Percentiles rank a stretch among this genome's conserved stretches.
These are phyloP conservation scores for Torulaspora globosa DNA, from an alignment of 1,139 yeast genomes.

Conservation along the genomic window DNA sequence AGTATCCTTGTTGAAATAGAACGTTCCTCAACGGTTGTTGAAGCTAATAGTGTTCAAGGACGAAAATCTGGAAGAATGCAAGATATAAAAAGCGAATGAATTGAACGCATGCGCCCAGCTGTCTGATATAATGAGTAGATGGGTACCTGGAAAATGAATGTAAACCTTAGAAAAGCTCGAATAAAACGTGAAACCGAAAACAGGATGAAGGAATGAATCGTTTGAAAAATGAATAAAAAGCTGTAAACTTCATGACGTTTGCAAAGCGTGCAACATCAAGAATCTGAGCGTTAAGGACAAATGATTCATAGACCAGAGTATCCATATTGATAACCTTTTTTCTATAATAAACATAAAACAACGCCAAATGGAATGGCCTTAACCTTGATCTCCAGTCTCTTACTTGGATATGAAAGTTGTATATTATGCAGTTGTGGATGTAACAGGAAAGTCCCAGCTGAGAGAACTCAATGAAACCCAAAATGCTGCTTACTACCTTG, in stretches of 20 bases:
- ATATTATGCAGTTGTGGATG: slow-evolving; percentile 10
- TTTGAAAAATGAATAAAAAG: slow-evolving; percentile 1
- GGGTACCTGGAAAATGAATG: slow-evolving; percentile 4
- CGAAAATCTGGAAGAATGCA: slow-evolving; percentile 1
- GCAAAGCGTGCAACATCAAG: neutral
- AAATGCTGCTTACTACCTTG: slow-evolving; percentile 10
- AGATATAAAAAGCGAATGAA: slow-evolving; percentile 5
- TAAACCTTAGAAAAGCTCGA: slow-evolving; percentile 1
- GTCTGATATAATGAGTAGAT: neutral
- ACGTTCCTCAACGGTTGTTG: neutral
- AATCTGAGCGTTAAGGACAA: neutral
- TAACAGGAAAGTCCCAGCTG: slow-evolving; percentile 2
- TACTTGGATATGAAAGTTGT: neutral
- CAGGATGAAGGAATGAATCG: slow-evolving; percentile 1
- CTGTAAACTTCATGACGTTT: neutral
- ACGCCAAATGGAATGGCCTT: neutral
- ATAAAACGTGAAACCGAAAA: slow-evolving; percentile 3
- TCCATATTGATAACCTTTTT: slow-evolving; percentile 1
- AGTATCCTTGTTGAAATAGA: neutral
- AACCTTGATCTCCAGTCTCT: slow-evolving; percentile 1
- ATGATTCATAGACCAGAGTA: neutral
- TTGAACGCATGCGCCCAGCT: neutral
- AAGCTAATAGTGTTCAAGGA: neutral
- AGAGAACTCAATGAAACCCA: slow-evolving; percentile 9
- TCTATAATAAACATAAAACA: slow-evolving; percentile 4